Base-by-base conservation (phyloP, 2,329 filamentous ascomycete genomes). In the Zymoseptoria passerinii region DNA sequence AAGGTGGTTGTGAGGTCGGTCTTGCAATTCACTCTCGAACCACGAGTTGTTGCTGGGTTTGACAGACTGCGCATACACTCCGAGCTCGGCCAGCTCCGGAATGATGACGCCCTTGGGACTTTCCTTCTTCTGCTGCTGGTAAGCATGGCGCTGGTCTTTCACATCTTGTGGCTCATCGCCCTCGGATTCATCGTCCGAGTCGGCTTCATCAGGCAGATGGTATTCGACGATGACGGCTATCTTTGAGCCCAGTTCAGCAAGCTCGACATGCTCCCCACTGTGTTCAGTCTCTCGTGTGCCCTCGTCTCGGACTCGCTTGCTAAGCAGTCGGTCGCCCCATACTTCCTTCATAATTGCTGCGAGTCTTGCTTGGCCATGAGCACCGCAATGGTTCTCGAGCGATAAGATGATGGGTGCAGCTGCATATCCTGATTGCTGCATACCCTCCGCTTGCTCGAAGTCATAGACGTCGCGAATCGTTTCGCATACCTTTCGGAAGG, bases 211-310 rank as follows among this genome's bases (percentile, higher is more conserved):
- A 0, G 78, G 76, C 8, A 87, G 72, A 66, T 86, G 83, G 61
- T 84, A 85, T 68, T 88, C 85, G 56, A 88, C 85, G 50, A 88
- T 87, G 58, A 88, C 78, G 4, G 81, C 80, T 28, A 88, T 81
- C 67, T 85, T 86, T 52, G 80, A 80, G 1, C 81, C 83, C 0
- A 88, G 72, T 52, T 87, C 82, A 2, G 74, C 74, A 0, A 88
- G 75, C 0, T 74, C 78, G 2, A 87, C 83, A 61, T 86, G 83
- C 8, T 80, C 73, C 8, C 74, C 76, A n/a, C 54, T 56, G 1
- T 77, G 79, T 2, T 78, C 72, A 65, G 86, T 80, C 65, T 86
- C 83, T 0, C 73, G 69, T 18, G 80, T 77, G 2, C 82, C 83
- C 56, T 82, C 80, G 6, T 81, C 73, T 8, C 82, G 75, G n/a